These are phyloP conservation scores for Albugo laibachii DNA, from an alignment of 352 stramenopile species.

Conservation along the genomic window DNA sequence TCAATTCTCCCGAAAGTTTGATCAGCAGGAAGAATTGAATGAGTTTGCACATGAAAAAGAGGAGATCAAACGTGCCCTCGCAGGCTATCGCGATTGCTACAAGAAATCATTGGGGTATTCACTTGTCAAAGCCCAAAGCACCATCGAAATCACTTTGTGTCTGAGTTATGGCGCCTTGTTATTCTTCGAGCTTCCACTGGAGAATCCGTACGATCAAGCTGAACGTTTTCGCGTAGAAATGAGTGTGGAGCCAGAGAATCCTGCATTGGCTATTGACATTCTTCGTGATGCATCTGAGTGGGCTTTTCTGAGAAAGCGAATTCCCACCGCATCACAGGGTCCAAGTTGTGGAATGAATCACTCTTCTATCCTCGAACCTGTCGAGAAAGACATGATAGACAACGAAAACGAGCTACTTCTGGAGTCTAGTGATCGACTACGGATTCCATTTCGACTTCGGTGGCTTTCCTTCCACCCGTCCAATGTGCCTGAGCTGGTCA, in stretches of 20 bases:
- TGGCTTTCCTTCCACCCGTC: slow-evolving; percentile 33
- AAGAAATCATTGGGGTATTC: slow-evolving; percentile 86
- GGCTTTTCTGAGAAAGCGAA: slow-evolving; percentile 44
- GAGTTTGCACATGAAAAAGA: slow-evolving; percentile 54
- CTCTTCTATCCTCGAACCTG: slow-evolving; percentile 9
- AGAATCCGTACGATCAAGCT: slow-evolving; percentile 82
- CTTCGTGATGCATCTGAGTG: slow-evolving; percentile 71
- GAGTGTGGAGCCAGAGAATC: slow-evolving; percentile 16
- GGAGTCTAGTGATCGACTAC: slow-evolving; percentile 60
- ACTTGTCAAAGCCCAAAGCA: slow-evolving; percentile 80
- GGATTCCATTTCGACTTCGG: slow-evolving; percentile 75
- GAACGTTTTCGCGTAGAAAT: slow-evolving; percentile 83
- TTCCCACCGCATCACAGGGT: slow-evolving; percentile 31
- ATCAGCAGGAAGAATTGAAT: slow-evolving; percentile 6
- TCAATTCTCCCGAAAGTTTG: slow-evolving; percentile 13
- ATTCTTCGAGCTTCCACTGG: slow-evolving; percentile 80
- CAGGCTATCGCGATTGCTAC: slow-evolving; percentile 85
- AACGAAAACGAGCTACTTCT: slow-evolving; percentile 71
- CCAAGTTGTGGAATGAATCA: slow-evolving; percentile 1
- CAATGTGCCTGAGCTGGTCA: slow-evolving; percentile 13
- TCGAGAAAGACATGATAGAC: slow-evolving; percentile 90
- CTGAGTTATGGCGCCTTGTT: slow-evolving; percentile 55
- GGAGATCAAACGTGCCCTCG: slow-evolving; percentile 74
- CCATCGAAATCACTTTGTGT: slow-evolving; percentile 58
- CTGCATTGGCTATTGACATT: slow-evolving; percentile 41